Conservation (phyloP, 129 eudicot genomes). For the Helianthus tuberosus region DNA sequence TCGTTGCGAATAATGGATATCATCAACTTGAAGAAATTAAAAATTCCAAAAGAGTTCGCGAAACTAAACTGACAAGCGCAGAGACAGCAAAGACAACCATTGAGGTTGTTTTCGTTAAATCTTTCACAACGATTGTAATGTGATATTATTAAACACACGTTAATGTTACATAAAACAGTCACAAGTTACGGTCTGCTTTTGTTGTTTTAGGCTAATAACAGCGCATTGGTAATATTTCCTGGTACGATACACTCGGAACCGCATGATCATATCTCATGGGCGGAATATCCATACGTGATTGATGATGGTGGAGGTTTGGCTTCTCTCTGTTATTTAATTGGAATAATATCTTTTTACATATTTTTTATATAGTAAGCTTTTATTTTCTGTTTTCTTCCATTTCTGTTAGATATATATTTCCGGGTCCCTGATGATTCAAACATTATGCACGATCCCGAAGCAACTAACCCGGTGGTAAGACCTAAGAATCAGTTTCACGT, state of each 20-base stretch:
- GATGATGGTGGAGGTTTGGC: slow-evolving; percentile 79
- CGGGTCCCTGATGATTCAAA: slow-evolving; percentile 63
- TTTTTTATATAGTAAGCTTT: not conserved
- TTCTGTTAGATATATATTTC: slow-evolving; percentile 61
- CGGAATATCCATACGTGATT: slow-evolving; percentile 57
- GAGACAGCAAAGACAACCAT: slow-evolving; percentile 80
- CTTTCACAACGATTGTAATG: not conserved
- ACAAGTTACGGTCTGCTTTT: slow-evolving; percentile 7
- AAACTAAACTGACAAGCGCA: slow-evolving; percentile 55
- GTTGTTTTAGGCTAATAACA: slow-evolving; percentile 55
- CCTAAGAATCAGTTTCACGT: slow-evolving; percentile 12
- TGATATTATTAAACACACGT: not conserved
- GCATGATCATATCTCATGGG: slow-evolving; percentile 80
- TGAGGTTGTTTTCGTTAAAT: slow-evolving; percentile 47
- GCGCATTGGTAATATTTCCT: slow-evolving; percentile 69
- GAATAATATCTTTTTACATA: not conserved
- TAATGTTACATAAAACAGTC: not conserved
- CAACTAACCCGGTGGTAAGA: slow-evolving; percentile 72
- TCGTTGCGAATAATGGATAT: slow-evolving; percentile 51
- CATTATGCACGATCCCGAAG: slow-evolving; percentile 73
- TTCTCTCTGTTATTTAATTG: not conserved
- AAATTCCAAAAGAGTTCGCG: slow-evolving; percentile 51
- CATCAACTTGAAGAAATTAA: slow-evolving; percentile 84
- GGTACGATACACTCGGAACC: slow-evolving; percentile 71
- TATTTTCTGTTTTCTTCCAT: not conserved